Evolutionary conservation across 1,284 basidiomycete species (phyloP).

Genomic region (Tilletia indica): DNA sequence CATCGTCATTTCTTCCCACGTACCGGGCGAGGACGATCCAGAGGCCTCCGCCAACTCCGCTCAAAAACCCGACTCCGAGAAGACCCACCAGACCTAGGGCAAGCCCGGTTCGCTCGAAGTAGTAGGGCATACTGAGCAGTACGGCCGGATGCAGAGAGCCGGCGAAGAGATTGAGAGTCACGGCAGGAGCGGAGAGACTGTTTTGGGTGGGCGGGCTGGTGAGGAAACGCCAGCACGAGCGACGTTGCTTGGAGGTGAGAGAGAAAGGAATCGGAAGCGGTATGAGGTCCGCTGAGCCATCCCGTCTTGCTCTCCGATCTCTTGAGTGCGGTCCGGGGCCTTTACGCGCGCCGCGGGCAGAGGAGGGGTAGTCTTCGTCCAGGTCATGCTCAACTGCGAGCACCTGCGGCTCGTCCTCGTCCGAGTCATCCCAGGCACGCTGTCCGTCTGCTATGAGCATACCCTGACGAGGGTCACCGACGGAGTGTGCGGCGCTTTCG

Average conservation of each 20-base stretch:
- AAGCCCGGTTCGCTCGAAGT: slow-evolving; percentile 45
- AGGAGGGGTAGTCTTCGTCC: neutral
- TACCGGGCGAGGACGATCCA: slow-evolving; percentile 52
- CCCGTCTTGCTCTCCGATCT: neutral
- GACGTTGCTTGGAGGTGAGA: slow-evolving; percentile 9
- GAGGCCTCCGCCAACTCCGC: slow-evolving; percentile 51
- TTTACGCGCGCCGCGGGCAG: neutral
- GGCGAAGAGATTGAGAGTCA: slow-evolving; percentile 49
- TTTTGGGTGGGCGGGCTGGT: slow-evolving; percentile 11
- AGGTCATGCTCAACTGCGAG: neutral
- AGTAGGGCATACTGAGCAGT: slow-evolving; percentile 50
- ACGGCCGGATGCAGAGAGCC: slow-evolving; percentile 50
- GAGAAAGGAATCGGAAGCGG: neutral
- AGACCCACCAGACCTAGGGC: slow-evolving; percentile 37
- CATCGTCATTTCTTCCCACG: slow-evolving; percentile 38
- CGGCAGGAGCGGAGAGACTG: slow-evolving; percentile 41
- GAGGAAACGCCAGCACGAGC: slow-evolving; percentile 15
- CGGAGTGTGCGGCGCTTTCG: neutral
- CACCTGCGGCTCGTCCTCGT: slow-evolving; percentile 17
- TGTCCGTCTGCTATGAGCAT: neutral
- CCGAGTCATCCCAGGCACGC: slow-evolving; percentile 19
- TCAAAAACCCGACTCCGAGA: slow-evolving; percentile 36
- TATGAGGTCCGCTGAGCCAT: neutral
- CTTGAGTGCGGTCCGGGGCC: neutral
- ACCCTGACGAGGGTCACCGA: neutral